A percentile compares a stretch with the other conserved stretches of the same genome.
phyloP scores from a whole-genome alignment of 306 rosid genomes.

The Myrica gale region DNA sequence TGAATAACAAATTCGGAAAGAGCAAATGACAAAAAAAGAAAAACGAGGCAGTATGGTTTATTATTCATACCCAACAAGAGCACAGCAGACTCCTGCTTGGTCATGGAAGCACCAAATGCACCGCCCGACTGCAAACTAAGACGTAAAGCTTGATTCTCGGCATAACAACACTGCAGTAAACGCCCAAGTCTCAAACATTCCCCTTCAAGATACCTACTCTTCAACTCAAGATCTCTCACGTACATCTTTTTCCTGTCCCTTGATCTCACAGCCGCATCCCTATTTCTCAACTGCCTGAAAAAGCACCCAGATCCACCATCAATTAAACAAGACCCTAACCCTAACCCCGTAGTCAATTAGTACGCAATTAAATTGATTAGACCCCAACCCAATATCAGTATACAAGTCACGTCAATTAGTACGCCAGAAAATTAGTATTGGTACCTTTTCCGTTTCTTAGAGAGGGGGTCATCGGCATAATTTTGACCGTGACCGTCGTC shows the following conservation, averaged over 20 bases:
- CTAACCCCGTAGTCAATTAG: not conserved
- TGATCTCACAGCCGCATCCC: conserved; percentile 85
- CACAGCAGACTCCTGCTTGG: conserved; percentile 99
- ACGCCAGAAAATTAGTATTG: not conserved
- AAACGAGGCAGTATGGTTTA: conserved; percentile 8
- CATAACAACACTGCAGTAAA: conserved; percentile 79
- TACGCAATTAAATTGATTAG: too few relatives aligned
- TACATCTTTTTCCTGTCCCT: conserved; percentile 84
- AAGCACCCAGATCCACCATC: conserved; percentile 6
- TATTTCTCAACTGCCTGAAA: conserved; percentile 85
- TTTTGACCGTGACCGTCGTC: conserved; percentile 3
- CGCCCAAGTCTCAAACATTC: conserved; percentile 84
- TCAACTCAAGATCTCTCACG: conserved; percentile 72
- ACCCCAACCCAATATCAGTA: too few relatives aligned
- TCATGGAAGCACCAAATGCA: conserved; percentile 57
- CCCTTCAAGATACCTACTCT: conserved; percentile 77
- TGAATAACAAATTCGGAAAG: not conserved
- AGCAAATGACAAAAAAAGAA: not conserved
- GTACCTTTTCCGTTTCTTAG: conserved; percentile 67
- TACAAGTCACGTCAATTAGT: too few relatives aligned
- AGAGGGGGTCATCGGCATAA: conserved; percentile 37
- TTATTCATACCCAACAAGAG: conserved; percentile 85
- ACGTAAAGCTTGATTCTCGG: conserved; percentile 84
- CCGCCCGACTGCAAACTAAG: conserved; percentile 60
- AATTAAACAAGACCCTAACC: conserved; percentile 1